Evolutionary conservation across 78 protist genomes (phyloP).

Genomic region (Bigelowiella natans): DNA sequence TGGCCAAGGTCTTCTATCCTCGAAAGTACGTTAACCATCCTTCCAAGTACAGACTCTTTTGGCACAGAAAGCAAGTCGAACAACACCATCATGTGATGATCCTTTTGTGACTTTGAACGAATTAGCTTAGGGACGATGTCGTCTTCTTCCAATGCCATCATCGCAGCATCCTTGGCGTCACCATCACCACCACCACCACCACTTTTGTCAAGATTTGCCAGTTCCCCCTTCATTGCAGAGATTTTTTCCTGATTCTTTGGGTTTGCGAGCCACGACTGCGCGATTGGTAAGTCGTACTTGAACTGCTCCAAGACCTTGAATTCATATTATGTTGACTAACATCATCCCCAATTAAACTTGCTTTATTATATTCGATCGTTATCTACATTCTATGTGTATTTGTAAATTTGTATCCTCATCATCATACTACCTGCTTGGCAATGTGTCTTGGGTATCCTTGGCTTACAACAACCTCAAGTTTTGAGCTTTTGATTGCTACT

Average conservation of each 20-base stretch:
- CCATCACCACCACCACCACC: background rate
- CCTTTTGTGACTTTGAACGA: background rate
- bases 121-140: background rate
- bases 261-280: background rate
- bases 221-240: background rate
- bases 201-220: no score
- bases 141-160: background rate
- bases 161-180: background rate
- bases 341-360: no score
- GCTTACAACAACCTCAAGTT: background rate
- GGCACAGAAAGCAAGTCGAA: constrained; percentile 19
- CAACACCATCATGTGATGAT: background rate
- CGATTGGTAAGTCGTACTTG: background rate
- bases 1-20: constrained; percentile 11
- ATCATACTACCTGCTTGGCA: background rate
- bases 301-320: background rate
- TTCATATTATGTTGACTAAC: no score
- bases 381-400: no score
- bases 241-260: background rate
- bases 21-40: constrained; percentile 3
- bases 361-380: no score
- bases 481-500: background rate
- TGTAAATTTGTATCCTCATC: no score
- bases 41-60: background rate
- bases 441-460: background rate